phyloP scores from a whole-genome alignment of 805 yeast species.

The Ogataea populi-albae region DNA sequence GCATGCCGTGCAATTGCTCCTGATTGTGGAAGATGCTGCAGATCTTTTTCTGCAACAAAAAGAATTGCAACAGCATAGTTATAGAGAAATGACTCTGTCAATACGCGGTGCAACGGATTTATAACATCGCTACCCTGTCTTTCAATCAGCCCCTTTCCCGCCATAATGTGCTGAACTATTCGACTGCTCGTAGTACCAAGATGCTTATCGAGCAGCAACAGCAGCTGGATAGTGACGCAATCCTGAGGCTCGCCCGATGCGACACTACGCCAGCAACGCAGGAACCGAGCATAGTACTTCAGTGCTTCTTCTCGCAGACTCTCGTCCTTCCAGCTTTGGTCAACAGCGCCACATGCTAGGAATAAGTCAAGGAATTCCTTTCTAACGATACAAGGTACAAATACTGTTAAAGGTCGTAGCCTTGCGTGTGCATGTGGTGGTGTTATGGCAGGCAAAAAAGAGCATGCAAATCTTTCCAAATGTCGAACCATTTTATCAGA shows the following conservation, averaged over 20 bases:
- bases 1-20: slow-evolving; percentile 3
- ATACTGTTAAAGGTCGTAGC: slow-evolving; percentile 9
- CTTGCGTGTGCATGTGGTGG: slow-evolving; percentile 10
- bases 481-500: neutral
- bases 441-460: slow-evolving; percentile 9
- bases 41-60: slow-evolving; percentile 4
- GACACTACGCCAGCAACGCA: slow-evolving; percentile 1
- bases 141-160: slow-evolving; percentile 1
- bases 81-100: slow-evolving; percentile 11
- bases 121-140: neutral
- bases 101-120: slow-evolving; percentile 5
- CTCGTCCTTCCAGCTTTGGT: slow-evolving; percentile 5
- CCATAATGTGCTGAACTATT: slow-evolving; percentile 6
- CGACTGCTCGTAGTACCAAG: slow-evolving; percentile 3
- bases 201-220: slow-evolving; percentile 11
- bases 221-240: slow-evolving; percentile 9
- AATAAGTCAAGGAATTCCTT: slow-evolving; percentile 10
- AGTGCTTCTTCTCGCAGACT: slow-evolving; percentile 2
- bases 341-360: slow-evolving; percentile 12
- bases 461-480: slow-evolving; percentile 6
- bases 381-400: slow-evolving; percentile 8
- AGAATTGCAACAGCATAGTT: slow-evolving; percentile 10
- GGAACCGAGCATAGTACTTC: slow-evolving; percentile 4
- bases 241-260: slow-evolving; percentile 2
- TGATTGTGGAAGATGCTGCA: slow-evolving; percentile 3